Evolutionary conservation across 768 basidiomycete species (phyloP), one percentile per base, ranked within the genome.

Genomic region (Cubamyces sp.): DNA sequence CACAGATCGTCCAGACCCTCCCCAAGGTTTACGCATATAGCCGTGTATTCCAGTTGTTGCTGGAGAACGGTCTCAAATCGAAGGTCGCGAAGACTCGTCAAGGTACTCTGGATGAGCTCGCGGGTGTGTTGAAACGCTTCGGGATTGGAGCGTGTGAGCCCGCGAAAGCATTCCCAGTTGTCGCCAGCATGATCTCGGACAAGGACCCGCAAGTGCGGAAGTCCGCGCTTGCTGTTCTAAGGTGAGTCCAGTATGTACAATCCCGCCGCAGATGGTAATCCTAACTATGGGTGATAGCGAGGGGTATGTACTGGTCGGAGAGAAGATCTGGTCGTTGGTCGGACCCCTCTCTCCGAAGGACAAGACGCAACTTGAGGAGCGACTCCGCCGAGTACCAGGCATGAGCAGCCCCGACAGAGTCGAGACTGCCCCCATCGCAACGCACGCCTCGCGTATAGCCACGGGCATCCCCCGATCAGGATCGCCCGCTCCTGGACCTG

Each of bases 1-100:
- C 92, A 66, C 88, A 87, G 49, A 90, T 97, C 62, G 86, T 98
- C 57, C 91, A 93, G 68, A 82, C 82, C 5, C 79, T 98, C 54
- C 90, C 95, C 7, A 93, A 89, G 70, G 88, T 98, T 54, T 97
- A 96, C 70, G 90, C 97, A 1, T 96, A 90, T 69, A 97, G 95
- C 68, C 88, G 95, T 42, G 80, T 98, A 34, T 96, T 97, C 73
- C 90, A 92, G 69, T 74, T 94, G 15, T 77, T 98, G 7, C 81
- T 97, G 12, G 93, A 97, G 41, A 84, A 96, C 70, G 96, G 97
- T 16, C 75, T 96, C 45, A 90, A 87, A 73, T 90, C 91, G 18
- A 96, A 96, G 74, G 91, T 94, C 18, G 90, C 94, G 3, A 95
- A 96, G 75, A 92, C 94, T 12, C 86, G 96, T 14, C 91, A 94